phyloP scores from a whole-genome alignment of 140 eudicot genomes.

The Ambrosia hybrid region DNA sequence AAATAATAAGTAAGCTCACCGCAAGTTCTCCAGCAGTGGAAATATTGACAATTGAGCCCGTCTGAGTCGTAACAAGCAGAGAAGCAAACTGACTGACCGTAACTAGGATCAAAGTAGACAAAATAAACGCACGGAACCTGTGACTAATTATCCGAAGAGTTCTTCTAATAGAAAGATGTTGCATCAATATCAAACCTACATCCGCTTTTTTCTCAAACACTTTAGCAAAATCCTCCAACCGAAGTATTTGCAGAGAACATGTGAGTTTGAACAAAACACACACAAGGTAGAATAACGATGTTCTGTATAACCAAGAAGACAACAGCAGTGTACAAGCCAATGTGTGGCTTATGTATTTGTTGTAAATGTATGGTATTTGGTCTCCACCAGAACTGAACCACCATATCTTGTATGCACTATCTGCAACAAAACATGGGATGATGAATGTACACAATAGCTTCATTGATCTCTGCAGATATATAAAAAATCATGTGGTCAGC shows the following conservation, averaged over 20 bases:
- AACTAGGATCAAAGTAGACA: constrained; percentile 61
- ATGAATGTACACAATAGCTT: constrained; percentile 67
- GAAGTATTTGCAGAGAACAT: constrained; percentile 56
- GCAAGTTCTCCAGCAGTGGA: constrained; percentile 85
- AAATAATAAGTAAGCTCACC: constrained; percentile 49
- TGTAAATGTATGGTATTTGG: constrained; percentile 60
- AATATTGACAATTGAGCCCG: constrained; percentile 52
- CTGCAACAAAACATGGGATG: constrained; percentile 67
- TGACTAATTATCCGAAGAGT: constrained; percentile 81
- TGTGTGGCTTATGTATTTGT: constrained; percentile 56
- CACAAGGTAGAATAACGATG: constrained; percentile 56
- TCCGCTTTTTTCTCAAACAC: constrained; percentile 66
- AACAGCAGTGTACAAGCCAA: constrained; percentile 57
- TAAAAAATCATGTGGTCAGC: constrained; percentile 3
- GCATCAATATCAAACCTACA: constrained; percentile 57
- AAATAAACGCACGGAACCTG: constrained; percentile 69
- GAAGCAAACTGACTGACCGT: constrained; percentile 80
- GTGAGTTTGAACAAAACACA: constrained; percentile 51
- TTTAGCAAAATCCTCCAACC: constrained; percentile 72
- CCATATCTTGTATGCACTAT: constrained; percentile 75
- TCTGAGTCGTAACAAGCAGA: constrained; percentile 64
- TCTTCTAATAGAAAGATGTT: constrained; percentile 75
- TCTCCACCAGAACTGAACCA: constrained; percentile 74
- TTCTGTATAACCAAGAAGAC: constrained; percentile 80
- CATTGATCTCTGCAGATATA: constrained; percentile 69